Conservation (phyloP, 75 land plant species). For the Sequoia sempervirens region DNA sequence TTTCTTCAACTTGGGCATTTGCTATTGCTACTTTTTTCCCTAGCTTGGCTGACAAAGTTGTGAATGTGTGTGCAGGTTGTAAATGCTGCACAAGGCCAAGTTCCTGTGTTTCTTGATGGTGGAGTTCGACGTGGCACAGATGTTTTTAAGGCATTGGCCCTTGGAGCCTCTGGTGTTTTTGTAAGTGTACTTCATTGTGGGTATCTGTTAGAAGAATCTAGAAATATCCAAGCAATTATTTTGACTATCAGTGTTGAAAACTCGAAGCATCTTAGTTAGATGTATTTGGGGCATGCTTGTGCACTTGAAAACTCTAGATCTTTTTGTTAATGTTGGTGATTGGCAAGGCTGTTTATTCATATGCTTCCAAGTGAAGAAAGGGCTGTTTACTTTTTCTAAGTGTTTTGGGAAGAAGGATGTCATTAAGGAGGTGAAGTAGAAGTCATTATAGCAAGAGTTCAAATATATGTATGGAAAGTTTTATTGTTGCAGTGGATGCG, state of each 20-base stretch:
- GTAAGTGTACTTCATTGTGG: constrained; percentile 42
- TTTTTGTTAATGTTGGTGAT: background rate
- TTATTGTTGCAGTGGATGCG: background rate
- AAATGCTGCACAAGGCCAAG: constrained; percentile 80
- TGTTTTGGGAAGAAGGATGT: background rate
- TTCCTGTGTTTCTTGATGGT: constrained; percentile 97
- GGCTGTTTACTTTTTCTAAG: background rate
- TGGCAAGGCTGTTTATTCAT: background rate
- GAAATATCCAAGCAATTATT: background rate
- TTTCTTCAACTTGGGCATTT: constrained; percentile 1
- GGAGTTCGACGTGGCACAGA: constrained; percentile 97
- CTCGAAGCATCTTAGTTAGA: background rate
- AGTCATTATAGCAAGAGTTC: background rate
- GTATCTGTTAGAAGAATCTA: background rate
- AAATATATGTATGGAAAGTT: background rate
- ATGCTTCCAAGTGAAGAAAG: background rate
- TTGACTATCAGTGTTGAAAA: background rate
- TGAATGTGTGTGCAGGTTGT: constrained; percentile 55
- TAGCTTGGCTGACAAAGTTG: background rate
- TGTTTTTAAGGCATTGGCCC: constrained; percentile 91
- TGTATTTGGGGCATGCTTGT: background rate
- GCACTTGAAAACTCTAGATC: background rate
- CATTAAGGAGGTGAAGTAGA: background rate
- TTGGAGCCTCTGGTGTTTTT: constrained; percentile 95
- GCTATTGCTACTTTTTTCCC: background rate